A percentile compares a stretch with the other conserved stretches of the same genome.
Evolutionary conservation across 2,329 filamentous ascomycete genomes (phyloP).

Genomic region (Exophiala sp.): DNA sequence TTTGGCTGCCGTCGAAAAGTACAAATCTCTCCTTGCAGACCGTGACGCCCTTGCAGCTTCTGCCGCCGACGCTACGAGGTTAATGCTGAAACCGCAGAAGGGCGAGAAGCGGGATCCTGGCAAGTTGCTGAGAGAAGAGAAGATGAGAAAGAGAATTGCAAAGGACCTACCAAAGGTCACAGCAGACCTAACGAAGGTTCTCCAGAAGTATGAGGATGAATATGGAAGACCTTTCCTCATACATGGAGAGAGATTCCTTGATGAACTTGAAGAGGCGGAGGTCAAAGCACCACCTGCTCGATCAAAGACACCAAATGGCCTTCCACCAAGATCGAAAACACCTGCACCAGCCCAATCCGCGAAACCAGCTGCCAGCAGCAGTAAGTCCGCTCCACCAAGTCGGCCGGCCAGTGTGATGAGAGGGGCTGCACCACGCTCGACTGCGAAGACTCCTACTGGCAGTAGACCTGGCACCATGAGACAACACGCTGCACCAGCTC

Average conservation of each 20-base stretch:
- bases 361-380: slow-evolving; percentile 16
- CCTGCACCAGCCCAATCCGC: slow-evolving; percentile 34
- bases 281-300: slow-evolving; percentile 59
- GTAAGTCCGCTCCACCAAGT: slow-evolving; percentile 16
- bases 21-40: slow-evolving; percentile 78
- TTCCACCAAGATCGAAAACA: slow-evolving; percentile 52
- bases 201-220: slow-evolving; percentile 88
- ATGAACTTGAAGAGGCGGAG: slow-evolving; percentile 68
- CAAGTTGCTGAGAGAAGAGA: slow-evolving; percentile 90
- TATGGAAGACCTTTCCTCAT: slow-evolving; percentile 91
- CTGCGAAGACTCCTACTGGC: slow-evolving; percentile 47
- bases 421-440: slow-evolving; percentile 42
- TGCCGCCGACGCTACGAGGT: slow-evolving; percentile 87
- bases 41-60: slow-evolving; percentile 83
- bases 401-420: slow-evolving; percentile 39
- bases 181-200: slow-evolving; percentile 72
- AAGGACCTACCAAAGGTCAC: slow-evolving; percentile 94
- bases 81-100: slow-evolving; percentile 88
- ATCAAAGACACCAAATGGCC: slow-evolving; percentile 71
- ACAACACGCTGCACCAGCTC: slow-evolving; percentile 23
- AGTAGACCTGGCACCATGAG: slow-evolving; percentile 40
- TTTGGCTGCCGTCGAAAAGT: slow-evolving; percentile 75
- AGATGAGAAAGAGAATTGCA: slow-evolving; percentile 95
- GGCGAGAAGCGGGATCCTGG: slow-evolving; percentile 93
- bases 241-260: slow-evolving; percentile 85